phyloP scores from a whole-genome alignment of 2,329 filamentous ascomycete genomes.

The Myrmaecium sp. region DNA sequence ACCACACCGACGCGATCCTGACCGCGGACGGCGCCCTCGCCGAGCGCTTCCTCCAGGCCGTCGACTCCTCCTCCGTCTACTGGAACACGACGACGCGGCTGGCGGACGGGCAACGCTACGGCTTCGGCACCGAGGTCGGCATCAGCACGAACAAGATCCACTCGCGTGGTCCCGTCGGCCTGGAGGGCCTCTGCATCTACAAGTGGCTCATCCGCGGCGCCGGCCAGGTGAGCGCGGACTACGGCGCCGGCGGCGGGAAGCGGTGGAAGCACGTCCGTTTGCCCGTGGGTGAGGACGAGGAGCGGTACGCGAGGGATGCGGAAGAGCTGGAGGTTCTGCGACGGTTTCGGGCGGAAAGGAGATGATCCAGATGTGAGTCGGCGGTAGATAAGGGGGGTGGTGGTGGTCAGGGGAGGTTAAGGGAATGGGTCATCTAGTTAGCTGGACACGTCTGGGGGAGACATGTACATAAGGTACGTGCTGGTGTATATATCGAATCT shows the following conservation, averaged over 20 bases:
- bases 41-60: slow-evolving; percentile 63
- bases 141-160: slow-evolving; percentile 99
- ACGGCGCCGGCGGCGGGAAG: slow-evolving; percentile 37
- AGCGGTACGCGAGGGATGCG: slow-evolving; percentile 14
- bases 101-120: slow-evolving; percentile 91
- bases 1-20: slow-evolving; percentile 86
- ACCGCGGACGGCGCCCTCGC: slow-evolving; percentile 52
- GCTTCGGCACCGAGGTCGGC: slow-evolving; percentile 94
- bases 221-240: slow-evolving; percentile 67
- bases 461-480: no score
- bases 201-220: slow-evolving; percentile 80
- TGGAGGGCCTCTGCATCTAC: slow-evolving; percentile 93
- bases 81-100: slow-evolving; percentile 94
- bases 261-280: slow-evolving; percentile 40
- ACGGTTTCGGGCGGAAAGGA: slow-evolving; percentile 12
- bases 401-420: no score
- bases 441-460: no score
- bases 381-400: no score
- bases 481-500: no score
- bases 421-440: no score
- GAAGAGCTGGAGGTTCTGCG: slow-evolving; percentile 9
- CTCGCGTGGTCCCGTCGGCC: slow-evolving; percentile 75
- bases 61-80: slow-evolving; percentile 86
- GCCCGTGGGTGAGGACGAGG: slow-evolving; percentile 12
- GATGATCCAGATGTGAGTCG: no score